Base-by-base conservation (phyloP, 495 filamentous ascomycete species). In the Neurospora sp. region DNA sequence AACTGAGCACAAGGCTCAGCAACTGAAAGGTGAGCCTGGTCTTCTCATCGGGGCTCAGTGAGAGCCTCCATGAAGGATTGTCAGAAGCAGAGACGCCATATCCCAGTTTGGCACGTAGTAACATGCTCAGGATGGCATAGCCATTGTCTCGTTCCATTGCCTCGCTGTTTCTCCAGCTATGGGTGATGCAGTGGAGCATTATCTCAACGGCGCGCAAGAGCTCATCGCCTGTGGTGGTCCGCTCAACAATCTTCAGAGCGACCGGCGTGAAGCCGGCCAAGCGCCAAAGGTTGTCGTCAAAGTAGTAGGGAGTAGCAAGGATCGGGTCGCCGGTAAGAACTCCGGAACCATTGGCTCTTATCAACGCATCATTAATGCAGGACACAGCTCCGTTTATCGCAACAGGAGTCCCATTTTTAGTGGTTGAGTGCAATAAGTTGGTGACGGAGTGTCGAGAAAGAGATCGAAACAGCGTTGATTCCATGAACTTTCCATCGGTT, bases 71-170 rank as follows among this genome's bases (percentile, higher is more conserved):
- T 37, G 81, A 81, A 69, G 81, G 75, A 12, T 72, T 74, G 79
- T 86, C 83, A 72, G 81, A 80, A 74, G 82, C 75, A 12, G 80
- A 82, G 37, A 73, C 82, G 73, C 79, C 84, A 81, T 85, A 85
- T 14, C 89, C 90, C 5, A 97, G 83, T 79, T 97, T 97, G 38
- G 91, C 89, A 35, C 93, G 89, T 11, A 98, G 80, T 18, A 97
- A 80, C 72, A 88, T 87, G 69, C 91, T 92, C 40, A 98, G 84
- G n/a, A 98, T 91, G 16, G 92, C 91, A 79, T 97, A 99, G 12
- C 95, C 96, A 77, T 94, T 97, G 72, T 97, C 95, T 78, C 90
- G 90, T 82, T 99, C 96, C 93, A 99, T 97, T 70, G 95, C 95
- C 82, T 99, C 96, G 77, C 96, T 98, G 76, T 98, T 98, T 76